Evolutionary conservation across 371 early-diverging fungal species (phyloP), one percentile per base, ranked within the genome.

Genomic region (Ordospora colligata): DNA sequence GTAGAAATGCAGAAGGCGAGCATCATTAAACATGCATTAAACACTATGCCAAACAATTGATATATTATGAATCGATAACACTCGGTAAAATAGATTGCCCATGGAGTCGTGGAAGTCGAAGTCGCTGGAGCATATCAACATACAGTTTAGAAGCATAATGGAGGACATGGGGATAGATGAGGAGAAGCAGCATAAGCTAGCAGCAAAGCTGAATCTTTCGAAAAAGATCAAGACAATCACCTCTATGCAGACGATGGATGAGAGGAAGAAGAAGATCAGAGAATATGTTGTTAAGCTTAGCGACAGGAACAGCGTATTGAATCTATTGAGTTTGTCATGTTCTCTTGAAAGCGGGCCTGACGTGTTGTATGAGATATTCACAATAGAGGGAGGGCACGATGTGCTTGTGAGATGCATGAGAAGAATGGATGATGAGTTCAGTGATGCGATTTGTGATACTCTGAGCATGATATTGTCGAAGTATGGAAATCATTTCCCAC

Each of bases 211-310:
- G 42, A 62, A 68, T 46, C 46, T 74, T 12, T 51, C 42, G 19
- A 74, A 70, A 45, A 77, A 73, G 62, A 69, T 77, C 25, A 49
- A 66, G 52, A 73, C 72, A 8, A 73, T 69, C 32, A 65, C 67
- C 11, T 67, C 67, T 37, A 53, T 50, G 27, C 67, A 72, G 25
- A 66, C 65, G 1, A 22, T 65, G 22, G 47, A 71, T 12, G 77
- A 77, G 42, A 70, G 73, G 23, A 72, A 65, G 22, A 71, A n/a
- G 25, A 72, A 73, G 40, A 77, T 73, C 2, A 53, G 12, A 6
- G 66, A 73, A 25, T 66, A 64, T 45, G 49, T 77, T 17, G 21
- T 25, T 11, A 65, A 64, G 21, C 47, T 64, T 12, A 66, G 27
- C 8, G 25, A 51, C 10, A 72, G 72, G 11, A 67, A 54, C 14